Base-by-base conservation (phyloP, 2,329 filamentous ascomycete species). In the Gnomoniopsis sp. region DNA sequence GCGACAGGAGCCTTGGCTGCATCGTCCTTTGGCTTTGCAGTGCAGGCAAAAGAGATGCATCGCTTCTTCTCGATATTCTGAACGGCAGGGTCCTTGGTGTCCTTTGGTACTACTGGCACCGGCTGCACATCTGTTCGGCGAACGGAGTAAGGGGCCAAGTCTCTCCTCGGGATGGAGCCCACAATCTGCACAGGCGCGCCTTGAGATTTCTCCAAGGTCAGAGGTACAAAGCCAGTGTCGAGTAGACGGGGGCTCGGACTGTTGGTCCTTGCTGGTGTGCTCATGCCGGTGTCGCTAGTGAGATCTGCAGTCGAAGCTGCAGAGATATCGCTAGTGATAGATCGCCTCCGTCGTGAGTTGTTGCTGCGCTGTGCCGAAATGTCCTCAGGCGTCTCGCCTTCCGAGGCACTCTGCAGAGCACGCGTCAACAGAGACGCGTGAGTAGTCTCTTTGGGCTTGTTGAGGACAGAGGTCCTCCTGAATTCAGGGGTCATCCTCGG, bases 21-120 rank as follows among this genome's bases (percentile, higher is more conserved):
- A 63, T 77, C 79, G 33, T 72, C 67, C 26, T 75, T 75, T 8
- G 85, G 79, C 69, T 88, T 90, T 41, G 83, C 83, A 38, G 84
- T 87, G 71, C 93, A 98, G 36, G 91, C 92, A 72, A 98, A 98
- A 60, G 89, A 93, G 65, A 98, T 97, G 73, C 90, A 93, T 61
- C 93, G 86, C 76, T 93, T 96, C 68, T 90, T 89, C 51, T 86
- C 88, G 53, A 87, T 74, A 12, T 81, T 83, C 68, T 88, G 86
- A 1, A 88, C 77, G 36, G 79, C 77, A 15, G 82, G 77, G 67
- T 89, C 84, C 57, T 79, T 80, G 41, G 70, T 55, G 33, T 62
- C 63, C 48, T 64, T 26, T 62, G 60, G 6, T 11, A 60, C 63
- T 22, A 60, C 46, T 49, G 63, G 59, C 52, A 66, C 66, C 55